A percentile compares a stretch with the other conserved stretches of the same genome.
Evolutionary conservation across 1,284 basidiomycete genomes (phyloP).

Genomic region (Golubevia sp.): DNA sequence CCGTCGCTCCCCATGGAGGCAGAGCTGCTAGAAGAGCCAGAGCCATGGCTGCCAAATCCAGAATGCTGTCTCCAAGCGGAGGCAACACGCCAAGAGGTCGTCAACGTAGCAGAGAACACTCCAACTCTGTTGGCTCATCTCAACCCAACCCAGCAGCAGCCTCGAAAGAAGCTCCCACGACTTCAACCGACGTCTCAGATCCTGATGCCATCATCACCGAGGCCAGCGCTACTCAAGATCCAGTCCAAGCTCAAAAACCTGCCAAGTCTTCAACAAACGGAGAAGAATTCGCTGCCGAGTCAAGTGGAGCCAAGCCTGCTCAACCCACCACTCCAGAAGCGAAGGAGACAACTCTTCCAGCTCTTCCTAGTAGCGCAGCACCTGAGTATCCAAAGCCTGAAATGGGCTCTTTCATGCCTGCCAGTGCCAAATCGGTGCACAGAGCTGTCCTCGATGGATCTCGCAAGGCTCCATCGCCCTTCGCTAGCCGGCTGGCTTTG

Average conservation of each 20-base stretch:
- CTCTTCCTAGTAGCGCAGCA: background rate
- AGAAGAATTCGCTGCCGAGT: no score
- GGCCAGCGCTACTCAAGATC: slow-evolving; percentile 1
- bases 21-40: slow-evolving; percentile 49
- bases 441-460: slow-evolving; percentile 59
- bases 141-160: background rate
- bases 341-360: background rate
- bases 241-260: background rate
- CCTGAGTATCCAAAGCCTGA: slow-evolving; percentile 17
- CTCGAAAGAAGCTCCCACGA: background rate
- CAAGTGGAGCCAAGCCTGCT: background rate
- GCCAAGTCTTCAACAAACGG: background rate
- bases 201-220: background rate
- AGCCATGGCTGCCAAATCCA: slow-evolving; percentile 49
- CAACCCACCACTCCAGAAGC: background rate
- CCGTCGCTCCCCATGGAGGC: slow-evolving; percentile 52
- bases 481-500: slow-evolving; percentile 30
- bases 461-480: slow-evolving; percentile 50
- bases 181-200: background rate
- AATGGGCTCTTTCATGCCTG: slow-evolving; percentile 54
- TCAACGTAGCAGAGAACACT: background rate
- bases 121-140: background rate
- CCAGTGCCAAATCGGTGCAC: slow-evolving; percentile 46
- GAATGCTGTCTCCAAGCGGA: slow-evolving; percentile 36
- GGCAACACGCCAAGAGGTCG: background rate